Evolutionary conservation across 345 rosid genomes (phyloP).

Genomic region (Eucalyptus urophylla): DNA sequence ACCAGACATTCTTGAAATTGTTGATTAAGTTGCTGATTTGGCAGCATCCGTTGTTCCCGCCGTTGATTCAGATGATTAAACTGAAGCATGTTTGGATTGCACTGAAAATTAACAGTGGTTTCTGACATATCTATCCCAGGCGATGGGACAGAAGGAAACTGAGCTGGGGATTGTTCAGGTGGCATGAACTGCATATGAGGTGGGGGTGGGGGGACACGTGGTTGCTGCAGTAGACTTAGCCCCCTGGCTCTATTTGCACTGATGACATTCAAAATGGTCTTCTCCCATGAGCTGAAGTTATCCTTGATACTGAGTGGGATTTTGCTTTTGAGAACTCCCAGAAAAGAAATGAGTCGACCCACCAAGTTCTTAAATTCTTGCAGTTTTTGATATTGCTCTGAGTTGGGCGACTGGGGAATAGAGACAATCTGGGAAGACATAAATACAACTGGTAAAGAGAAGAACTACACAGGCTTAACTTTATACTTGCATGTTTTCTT

Average conservation of each 20-base stretch:
- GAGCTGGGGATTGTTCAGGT: neutral
- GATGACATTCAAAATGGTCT: neutral
- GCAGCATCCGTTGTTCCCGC: neutral
- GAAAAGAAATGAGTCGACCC: constrained; percentile 2
- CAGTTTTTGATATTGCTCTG: constrained; percentile 6
- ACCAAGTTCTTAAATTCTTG: neutral
- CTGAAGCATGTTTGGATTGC: constrained; percentile 15
- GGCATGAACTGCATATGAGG: neutral
- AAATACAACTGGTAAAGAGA: neutral
- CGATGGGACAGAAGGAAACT: neutral
- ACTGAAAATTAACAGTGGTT: constrained; percentile 8
- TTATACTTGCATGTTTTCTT: neutral
- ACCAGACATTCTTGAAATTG: neutral
- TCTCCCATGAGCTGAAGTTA: constrained; percentile 9
- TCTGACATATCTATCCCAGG: constrained; percentile 11
- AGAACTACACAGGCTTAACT: neutral
- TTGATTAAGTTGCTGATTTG: neutral
- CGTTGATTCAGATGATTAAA: constrained; percentile 1
- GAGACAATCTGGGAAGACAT: constrained; percentile 11
- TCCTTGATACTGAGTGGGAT: constrained; percentile 19
- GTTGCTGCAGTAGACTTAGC: constrained; percentile 13
- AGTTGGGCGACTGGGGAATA: constrained; percentile 6
- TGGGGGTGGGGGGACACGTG: constrained; percentile 8
- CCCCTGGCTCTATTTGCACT: neutral
- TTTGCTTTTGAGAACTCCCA: constrained; percentile 2